These are phyloP conservation scores for Penicillium salamii DNA, from an alignment of 495 filamentous ascomycete genomes.

Conservation along the genomic window DNA sequence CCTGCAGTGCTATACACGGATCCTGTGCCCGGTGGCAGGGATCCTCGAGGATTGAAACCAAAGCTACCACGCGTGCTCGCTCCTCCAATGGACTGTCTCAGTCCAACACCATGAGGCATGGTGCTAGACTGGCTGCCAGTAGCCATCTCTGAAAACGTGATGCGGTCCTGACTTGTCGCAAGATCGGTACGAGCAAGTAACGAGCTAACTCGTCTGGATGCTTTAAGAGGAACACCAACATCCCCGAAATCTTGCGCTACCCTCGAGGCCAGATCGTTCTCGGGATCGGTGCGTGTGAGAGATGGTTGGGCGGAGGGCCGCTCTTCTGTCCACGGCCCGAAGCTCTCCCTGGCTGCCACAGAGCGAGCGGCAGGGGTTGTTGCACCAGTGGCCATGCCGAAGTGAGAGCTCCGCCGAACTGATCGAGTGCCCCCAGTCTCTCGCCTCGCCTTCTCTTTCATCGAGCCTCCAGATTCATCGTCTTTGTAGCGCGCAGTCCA, in stretches of 20 bases:
- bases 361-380: slow-evolving; percentile 68
- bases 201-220: slow-evolving; percentile 87
- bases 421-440: slow-evolving; percentile 55
- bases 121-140: slow-evolving; percentile 48
- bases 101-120: slow-evolving; percentile 43
- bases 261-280: slow-evolving; percentile 65
- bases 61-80: slow-evolving; percentile 61
- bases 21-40: slow-evolving; percentile 39
- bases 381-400: slow-evolving; percentile 71
- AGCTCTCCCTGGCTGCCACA: slow-evolving; percentile 52
- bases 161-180: slow-evolving; percentile 70
- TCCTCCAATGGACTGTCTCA: slow-evolving; percentile 73
- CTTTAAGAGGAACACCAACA: slow-evolving; percentile 62
- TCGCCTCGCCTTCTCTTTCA: slow-evolving; percentile 44
- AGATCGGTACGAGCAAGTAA: slow-evolving; percentile 88
- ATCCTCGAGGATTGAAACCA: slow-evolving; percentile 45
- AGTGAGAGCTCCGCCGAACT: slow-evolving; percentile 83
- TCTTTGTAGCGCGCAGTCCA: slow-evolving; percentile 73
- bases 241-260: slow-evolving; percentile 76
- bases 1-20: slow-evolving; percentile 44
- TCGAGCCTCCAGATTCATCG: slow-evolving; percentile 51
- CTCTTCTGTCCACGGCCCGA: slow-evolving; percentile 44
- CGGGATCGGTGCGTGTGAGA: slow-evolving; percentile 35
- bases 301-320: slow-evolving; percentile 10
- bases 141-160: slow-evolving; percentile 68